phyloP scores from a whole-genome alignment of 441 rosid genomes.

The Eutrema salsugineum region DNA sequence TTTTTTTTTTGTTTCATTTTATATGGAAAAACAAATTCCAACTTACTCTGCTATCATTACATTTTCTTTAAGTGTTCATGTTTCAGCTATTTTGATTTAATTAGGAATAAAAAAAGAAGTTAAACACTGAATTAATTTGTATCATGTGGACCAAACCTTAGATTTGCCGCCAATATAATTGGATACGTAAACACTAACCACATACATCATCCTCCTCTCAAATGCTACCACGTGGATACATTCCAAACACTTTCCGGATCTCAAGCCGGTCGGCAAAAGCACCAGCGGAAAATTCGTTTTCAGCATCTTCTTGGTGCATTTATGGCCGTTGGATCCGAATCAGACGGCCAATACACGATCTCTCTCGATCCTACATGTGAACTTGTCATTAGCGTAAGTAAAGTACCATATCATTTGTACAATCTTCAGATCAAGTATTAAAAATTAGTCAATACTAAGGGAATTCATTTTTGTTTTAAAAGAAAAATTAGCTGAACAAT shows the following conservation, averaged over 20 bases:
- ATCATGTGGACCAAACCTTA: conserved; percentile 24
- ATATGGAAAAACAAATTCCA: background rate
- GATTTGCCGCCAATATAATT: conserved; percentile 21
- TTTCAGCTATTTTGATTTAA: background rate
- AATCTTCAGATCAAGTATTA: background rate
- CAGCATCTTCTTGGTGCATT: background rate
- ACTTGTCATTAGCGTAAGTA: conserved; percentile 13
- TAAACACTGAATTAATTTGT: background rate
- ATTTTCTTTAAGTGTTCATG: background rate
- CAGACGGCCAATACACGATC: conserved; percentile 18
- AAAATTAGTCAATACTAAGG: background rate
- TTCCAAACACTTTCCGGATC: conserved; percentile 27
- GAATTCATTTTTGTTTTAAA: too few relatives aligned
- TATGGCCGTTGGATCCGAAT: conserved; percentile 29
- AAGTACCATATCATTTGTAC: conserved; percentile 7
- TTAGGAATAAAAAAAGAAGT: background rate
- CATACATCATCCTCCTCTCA: conserved; percentile 10
- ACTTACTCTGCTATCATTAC: conserved; percentile 28
- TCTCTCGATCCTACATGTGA: conserved; percentile 30
- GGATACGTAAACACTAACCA: conserved; percentile 16
- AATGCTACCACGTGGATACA: conserved; percentile 21
- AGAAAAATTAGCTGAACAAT: too few relatives aligned
- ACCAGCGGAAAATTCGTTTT: conserved; percentile 14
- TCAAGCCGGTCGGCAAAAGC: conserved; percentile 25
- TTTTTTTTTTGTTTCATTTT: background rate